Conservation (phyloP, 805 yeast genomes). For the Cyberlindnera nakhonratchasimensis region DNA sequence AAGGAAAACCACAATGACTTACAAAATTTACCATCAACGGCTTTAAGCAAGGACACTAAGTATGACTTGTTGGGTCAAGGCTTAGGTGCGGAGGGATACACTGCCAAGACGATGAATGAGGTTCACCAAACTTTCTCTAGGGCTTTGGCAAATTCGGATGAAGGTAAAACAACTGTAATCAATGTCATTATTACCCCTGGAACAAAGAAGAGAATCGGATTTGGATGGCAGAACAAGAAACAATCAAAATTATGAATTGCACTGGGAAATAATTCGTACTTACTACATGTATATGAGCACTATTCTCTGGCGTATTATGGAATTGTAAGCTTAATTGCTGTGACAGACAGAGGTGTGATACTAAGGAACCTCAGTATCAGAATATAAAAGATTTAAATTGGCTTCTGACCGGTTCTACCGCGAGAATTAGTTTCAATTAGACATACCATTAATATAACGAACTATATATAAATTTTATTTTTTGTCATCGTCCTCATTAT, state of each 20-base stretch:
- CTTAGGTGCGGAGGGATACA: slow-evolving; percentile 54
- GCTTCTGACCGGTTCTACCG: too few species aligned
- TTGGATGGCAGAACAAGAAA: slow-evolving; percentile 67
- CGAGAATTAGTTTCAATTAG: too few species aligned
- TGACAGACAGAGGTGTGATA: too few species aligned
- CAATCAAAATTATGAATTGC: slow-evolving; percentile 18
- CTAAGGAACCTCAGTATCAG: too few species aligned
- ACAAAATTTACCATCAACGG: slow-evolving; percentile 51
- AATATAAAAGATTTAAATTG: not conserved
- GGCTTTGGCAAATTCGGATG: slow-evolving; percentile 33
- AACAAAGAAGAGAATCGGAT: slow-evolving; percentile 48
- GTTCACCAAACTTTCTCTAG: slow-evolving; percentile 33
- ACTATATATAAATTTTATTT: not conserved
- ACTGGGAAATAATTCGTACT: too few species aligned
- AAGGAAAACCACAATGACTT: slow-evolving; percentile 25
- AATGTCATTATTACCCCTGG: slow-evolving; percentile 65
- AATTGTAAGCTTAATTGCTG: too few species aligned
- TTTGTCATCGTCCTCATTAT: slow-evolving; percentile 2
- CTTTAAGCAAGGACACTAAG: slow-evolving; percentile 50
- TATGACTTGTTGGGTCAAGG: slow-evolving; percentile 55
- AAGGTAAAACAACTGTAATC: slow-evolving; percentile 42
- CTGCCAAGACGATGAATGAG: slow-evolving; percentile 41
- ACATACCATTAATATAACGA: not conserved
- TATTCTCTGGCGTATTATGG: too few species aligned
- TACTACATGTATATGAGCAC: too few species aligned